Evolutionary conservation across 2,329 filamentous ascomycete species (phyloP).

Genomic region (Talaromyces sp.): DNA sequence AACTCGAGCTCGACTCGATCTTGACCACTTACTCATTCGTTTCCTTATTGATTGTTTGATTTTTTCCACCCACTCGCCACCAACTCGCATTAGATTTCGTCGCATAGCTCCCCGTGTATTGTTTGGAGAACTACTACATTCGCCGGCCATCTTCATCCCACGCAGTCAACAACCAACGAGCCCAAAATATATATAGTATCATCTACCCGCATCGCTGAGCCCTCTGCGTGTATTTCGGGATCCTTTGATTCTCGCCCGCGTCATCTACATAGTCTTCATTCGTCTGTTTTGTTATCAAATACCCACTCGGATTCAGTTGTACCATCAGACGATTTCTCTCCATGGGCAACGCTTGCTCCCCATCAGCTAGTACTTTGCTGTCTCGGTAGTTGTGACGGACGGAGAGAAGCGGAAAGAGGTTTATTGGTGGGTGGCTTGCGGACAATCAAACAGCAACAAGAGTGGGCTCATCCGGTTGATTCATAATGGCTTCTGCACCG

Average conservation of each 20-base stretch:
- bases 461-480: background rate
- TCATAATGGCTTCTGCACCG: conserved; percentile 40
- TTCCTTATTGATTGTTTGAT: background rate
- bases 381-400: conserved; percentile 35
- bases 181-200: background rate
- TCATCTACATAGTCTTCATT: background rate
- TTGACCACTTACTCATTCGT: background rate
- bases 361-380: conserved; percentile 23
- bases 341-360: conserved; percentile 30
- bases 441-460: conserved; percentile 18
- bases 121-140: background rate
- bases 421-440: conserved; percentile 25
- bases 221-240: background rate
- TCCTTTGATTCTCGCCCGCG: background rate
- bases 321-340: conserved; percentile 12
- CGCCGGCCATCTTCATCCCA: background rate
- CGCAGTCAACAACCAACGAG: background rate
- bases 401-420: conserved; percentile 19
- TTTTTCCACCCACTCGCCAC: no score
- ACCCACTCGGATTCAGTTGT: background rate
- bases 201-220: background rate
- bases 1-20: background rate
- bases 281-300: background rate
- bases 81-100: background rate
- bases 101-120: background rate